A percentile compares a stretch with the other conserved stretches of the same genome.
These are phyloP conservation scores for Russula ochroleuca DNA, from an alignment of 768 basidiomycete species.

Conservation along the genomic window DNA sequence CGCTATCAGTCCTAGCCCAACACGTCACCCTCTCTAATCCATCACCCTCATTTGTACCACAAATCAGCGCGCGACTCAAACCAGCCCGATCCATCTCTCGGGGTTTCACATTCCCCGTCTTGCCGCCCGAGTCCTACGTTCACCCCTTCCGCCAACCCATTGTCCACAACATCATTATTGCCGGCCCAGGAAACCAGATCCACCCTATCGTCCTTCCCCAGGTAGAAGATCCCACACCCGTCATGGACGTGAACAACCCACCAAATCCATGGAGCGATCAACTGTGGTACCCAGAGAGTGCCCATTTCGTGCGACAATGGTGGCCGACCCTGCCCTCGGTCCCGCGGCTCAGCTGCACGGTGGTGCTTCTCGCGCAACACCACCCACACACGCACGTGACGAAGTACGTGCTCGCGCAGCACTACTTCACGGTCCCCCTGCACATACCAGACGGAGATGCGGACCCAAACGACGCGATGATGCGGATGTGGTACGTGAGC, in stretches of 20 bases:
- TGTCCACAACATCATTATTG: conserved; percentile 13
- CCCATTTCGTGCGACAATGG: conserved; percentile 78
- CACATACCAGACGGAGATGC: conserved; percentile 8
- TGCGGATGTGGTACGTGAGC: conserved; percentile 67
- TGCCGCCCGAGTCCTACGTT: conserved; percentile 23
- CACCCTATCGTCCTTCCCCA: conserved; percentile 9
- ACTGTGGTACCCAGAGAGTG: conserved; percentile 67
- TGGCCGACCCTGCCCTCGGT: conserved; percentile 66
- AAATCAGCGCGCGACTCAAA: conserved; percentile 28
- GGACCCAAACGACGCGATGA: conserved; percentile 49
- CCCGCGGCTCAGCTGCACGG: conserved; percentile 66
- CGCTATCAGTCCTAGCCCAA: conserved; percentile 39
- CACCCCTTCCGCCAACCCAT: conserved; percentile 23
- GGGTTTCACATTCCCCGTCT: conserved; percentile 29
- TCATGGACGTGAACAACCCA: conserved; percentile 2
- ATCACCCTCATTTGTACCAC: conserved; percentile 27
- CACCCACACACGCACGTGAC: conserved; percentile 57
- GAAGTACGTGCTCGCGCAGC: conserved; percentile 64
- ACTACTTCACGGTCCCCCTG: conserved; percentile 70
- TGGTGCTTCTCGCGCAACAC: conserved; percentile 61
- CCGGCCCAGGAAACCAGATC: conserved; percentile 2
- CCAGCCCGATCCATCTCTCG: conserved; percentile 28
- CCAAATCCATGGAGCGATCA: conserved; percentile 64
- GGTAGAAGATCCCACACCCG: conserved; percentile 5
- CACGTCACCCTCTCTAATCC: conserved; percentile 29